These are phyloP conservation scores for Podila verticillata DNA, from an alignment of 192 early-diverging fungal species.

Conservation along the genomic window DNA sequence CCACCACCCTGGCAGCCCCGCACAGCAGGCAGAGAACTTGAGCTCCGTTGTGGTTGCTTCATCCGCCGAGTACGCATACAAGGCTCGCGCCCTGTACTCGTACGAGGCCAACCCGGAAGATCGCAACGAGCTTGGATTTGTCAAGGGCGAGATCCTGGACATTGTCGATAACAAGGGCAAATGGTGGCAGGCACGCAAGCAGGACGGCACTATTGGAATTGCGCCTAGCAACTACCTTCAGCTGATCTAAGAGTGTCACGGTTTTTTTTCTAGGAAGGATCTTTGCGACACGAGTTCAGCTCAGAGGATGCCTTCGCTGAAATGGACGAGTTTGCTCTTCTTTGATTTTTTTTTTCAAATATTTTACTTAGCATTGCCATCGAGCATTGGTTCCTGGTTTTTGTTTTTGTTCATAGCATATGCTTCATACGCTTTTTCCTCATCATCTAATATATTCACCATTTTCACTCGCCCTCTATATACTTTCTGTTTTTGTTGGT, in stretches of 20 bases:
- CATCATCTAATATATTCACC: no score
- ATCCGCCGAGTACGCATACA: slow-evolving; percentile 61
- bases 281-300: no score
- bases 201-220: slow-evolving; percentile 88
- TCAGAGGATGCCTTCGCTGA: not conserved
- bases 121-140: slow-evolving; percentile 89
- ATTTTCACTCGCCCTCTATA: no score
- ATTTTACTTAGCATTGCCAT: no score
- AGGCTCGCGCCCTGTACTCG: slow-evolving; percentile 74
- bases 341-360: not conserved
- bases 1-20: slow-evolving; percentile 47
- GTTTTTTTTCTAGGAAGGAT: not conserved
- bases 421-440: no score
- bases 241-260: slow-evolving; percentile 14
- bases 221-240: slow-evolving; percentile 85
- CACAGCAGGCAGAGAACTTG: slow-evolving; percentile 9
- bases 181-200: slow-evolving; percentile 95
- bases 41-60: slow-evolving; percentile 51
- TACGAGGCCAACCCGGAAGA: slow-evolving; percentile 92
- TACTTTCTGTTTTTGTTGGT: no score
- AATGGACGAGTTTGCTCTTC: not conserved
- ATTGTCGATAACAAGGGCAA: slow-evolving; percentile 93
- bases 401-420: no score
- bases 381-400: no score
- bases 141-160: slow-evolving; percentile 87